Evolutionary conservation across 2,329 filamentous ascomycete genomes (phyloP).

Genomic region (Epichloe elymi): DNA sequence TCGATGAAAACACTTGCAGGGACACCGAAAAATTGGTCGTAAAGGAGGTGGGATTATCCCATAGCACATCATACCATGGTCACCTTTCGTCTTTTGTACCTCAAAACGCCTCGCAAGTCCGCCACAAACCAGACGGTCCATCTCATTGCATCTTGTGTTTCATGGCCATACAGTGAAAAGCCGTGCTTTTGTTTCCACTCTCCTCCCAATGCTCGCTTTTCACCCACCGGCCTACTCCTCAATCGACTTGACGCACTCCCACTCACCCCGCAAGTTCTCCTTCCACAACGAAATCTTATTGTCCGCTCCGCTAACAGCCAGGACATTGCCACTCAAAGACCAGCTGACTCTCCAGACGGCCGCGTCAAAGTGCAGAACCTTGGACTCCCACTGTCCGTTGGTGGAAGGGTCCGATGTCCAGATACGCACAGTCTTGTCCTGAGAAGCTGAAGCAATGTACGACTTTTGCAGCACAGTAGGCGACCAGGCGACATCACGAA

Average conservation of each 20-base stretch:
- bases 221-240: constrained; percentile 50
- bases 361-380: constrained; percentile 75
- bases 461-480: constrained; percentile 90
- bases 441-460: constrained; percentile 89
- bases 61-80: not conserved
- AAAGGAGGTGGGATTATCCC: not conserved
- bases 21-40: too few relatives aligned
- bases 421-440: constrained; percentile 95
- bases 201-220: not conserved
- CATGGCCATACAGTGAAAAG: too few relatives aligned
- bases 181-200: not conserved
- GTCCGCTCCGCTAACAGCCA: constrained; percentile 85
- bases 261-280: constrained; percentile 91
- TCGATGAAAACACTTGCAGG: too few relatives aligned
- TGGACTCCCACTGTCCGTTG: constrained; percentile 67
- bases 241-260: constrained; percentile 95
- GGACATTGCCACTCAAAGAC: constrained; percentile 91
- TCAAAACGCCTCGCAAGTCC: constrained; percentile 22
- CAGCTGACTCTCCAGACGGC: constrained; percentile 95
- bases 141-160: too few relatives aligned
- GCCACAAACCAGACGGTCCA: not conserved
- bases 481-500: constrained; percentile 93
- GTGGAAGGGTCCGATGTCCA: constrained; percentile 65
- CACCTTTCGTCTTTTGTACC: constrained; percentile 20
- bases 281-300: constrained; percentile 98